Evolutionary conservation across 345 rosid genomes (phyloP).

Genomic region (Gossypium rotundifolium): DNA sequence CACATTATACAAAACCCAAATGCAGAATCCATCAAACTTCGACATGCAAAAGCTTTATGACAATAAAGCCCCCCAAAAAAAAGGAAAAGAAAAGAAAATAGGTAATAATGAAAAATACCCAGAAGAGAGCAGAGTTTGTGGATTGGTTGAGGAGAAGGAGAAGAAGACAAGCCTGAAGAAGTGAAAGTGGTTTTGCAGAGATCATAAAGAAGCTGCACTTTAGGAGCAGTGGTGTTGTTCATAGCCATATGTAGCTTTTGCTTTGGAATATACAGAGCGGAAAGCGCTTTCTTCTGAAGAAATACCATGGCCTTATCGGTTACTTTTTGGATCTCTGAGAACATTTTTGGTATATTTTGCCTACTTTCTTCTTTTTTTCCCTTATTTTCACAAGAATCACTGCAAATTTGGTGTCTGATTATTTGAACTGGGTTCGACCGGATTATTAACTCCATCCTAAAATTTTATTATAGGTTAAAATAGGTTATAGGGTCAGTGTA

Average conservation of each 20-base stretch:
- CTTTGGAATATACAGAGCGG: conserved; percentile 19
- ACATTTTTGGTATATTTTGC: conserved; percentile 22
- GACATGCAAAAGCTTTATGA: not conserved
- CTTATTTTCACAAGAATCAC: not conserved
- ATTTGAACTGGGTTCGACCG: not conserved
- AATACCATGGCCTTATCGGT: conserved; percentile 37
- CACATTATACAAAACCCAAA: conserved; percentile 15
- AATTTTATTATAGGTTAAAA: no score
- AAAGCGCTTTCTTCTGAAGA: conserved; percentile 13
- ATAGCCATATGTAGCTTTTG: conserved; percentile 37
- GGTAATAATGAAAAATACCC: conserved; percentile 43
- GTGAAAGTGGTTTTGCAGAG: conserved; percentile 53
- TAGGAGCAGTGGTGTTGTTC: conserved; percentile 28
- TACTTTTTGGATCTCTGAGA: conserved; percentile 40
- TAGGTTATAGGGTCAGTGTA: no score
- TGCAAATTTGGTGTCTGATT: not conserved
- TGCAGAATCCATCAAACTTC: conserved; percentile 11
- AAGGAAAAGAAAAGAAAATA: not conserved
- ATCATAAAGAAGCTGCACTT: conserved; percentile 62
- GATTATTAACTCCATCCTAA: no score
- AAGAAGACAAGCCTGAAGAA: conserved; percentile 45
- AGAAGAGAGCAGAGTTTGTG: conserved; percentile 52
- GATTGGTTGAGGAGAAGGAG: conserved; percentile 41
- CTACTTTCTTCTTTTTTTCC: not conserved
- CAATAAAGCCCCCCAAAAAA: not conserved